phyloP scores from a whole-genome alignment of 2,329 filamentous ascomycete species.

The Diaporthe nobilis region DNA sequence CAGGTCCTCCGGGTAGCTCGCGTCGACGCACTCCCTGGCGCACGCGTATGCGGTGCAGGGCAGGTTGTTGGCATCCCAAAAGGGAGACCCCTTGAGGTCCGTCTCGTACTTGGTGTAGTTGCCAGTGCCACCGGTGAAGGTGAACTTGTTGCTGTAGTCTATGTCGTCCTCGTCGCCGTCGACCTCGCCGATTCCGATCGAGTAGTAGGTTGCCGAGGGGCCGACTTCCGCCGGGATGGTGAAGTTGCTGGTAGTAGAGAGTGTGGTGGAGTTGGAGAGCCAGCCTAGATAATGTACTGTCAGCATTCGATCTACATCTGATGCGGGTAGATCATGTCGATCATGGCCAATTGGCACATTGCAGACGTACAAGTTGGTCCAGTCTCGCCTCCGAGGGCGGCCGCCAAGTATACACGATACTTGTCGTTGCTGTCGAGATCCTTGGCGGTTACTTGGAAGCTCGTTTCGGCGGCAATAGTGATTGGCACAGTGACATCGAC shows the following conservation, averaged over 20 bases:
- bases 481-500: background rate
- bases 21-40: conserved; percentile 15
- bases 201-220: conserved; percentile 19
- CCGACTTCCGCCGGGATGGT: background rate
- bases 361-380: conserved; percentile 25
- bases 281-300: conserved; percentile 11
- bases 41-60: conserved; percentile 8
- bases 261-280: conserved; percentile 22
- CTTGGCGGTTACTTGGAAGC: conserved; percentile 1
- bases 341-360: background rate
- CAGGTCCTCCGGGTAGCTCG: conserved; percentile 22
- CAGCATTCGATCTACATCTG: conserved; percentile 2
- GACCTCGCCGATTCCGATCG: conserved; percentile 4
- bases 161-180: conserved; percentile 7
- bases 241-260: background rate
- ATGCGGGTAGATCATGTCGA: background rate
- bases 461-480: conserved; percentile 10
- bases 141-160: conserved; percentile 36
- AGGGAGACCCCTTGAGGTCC: conserved; percentile 7
- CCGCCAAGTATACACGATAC: conserved; percentile 23
- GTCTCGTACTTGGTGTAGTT: conserved; percentile 41
- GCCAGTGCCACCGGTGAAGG: conserved; percentile 40
- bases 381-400: conserved; percentile 14
- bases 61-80: conserved; percentile 22
- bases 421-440: conserved; percentile 8